Base-by-base conservation (phyloP, 2,329 filamentous ascomycete genomes). In the Phialophora chinensis region DNA sequence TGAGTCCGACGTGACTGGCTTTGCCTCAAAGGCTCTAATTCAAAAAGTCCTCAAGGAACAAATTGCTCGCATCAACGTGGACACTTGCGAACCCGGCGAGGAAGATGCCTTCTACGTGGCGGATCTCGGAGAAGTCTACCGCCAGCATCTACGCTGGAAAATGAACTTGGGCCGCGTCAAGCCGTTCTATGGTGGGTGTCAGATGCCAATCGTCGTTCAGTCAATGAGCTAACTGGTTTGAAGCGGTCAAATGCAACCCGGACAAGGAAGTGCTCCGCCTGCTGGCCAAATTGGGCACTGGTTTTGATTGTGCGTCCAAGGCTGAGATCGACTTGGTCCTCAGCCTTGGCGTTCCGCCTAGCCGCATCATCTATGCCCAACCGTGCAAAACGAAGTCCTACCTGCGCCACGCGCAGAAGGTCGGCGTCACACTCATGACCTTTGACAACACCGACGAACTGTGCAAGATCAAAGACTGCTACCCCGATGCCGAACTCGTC, bases 341-440 rank as follows among this genome's bases (percentile, higher is more conserved):
- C 62, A 85, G 86, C 75, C 87, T 93, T 78, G 93, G 93, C 73
- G 86, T 96, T 72, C 89, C 91, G 76, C 91, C 95, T 12, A 87
- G 89, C 72, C 93, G 94, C 79, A 96, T 99, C 84, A 97, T 99
- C 82, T 99, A 98, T 77, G 95, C 95, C 58, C 95, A 99, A 83
- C 95, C 95, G 63, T 98, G 95, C 91, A 99, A 99, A 88, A 99
- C 95, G 75, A 96, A 95, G 83, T 97, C 94, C 56, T 98, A 97
- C 79, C 86, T 99, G 69, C 92, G 93, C 76, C 96, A 93, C 76
- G 95, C 96, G 71, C 88, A 91, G 75, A 86, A 88, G 77, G 85
- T 89, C 72, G 91, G 90, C 73, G 95, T 99, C 77, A 94, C 91
- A 83, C 92, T 97, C 85, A 98, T 99, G 94, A 99, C 95, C 2